These are phyloP conservation scores for Lepiota venenata DNA, from an alignment of 768 basidiomycete genomes.

Conservation along the genomic window DNA sequence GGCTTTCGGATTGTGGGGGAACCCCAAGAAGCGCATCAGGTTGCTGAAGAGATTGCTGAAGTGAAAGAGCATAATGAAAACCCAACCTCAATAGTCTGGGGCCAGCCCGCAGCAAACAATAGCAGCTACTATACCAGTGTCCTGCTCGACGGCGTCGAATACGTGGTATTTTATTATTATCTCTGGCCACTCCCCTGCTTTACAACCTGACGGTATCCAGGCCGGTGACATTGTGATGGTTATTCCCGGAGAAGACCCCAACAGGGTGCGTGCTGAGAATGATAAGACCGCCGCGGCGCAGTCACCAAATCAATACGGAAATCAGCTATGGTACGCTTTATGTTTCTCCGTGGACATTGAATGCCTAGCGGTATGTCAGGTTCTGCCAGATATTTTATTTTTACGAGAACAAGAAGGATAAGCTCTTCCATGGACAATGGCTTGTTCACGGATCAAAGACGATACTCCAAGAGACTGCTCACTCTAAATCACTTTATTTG, in stretches of 20 bases:
- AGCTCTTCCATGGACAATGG: constrained; percentile 74
- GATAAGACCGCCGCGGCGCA: constrained; percentile 30
- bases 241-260: constrained; percentile 48
- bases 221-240: constrained; percentile 65
- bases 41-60: constrained; percentile 20
- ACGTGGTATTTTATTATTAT: constrained; percentile 39
- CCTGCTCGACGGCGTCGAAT: constrained; percentile 52
- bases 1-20: constrained; percentile 37
- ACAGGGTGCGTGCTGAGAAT: constrained; percentile 36
- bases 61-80: constrained; percentile 22
- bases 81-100: constrained; percentile 32
- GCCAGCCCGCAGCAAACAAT: constrained; percentile 13
- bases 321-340: constrained; percentile 53
- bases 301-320: constrained; percentile 53
- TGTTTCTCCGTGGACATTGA: background rate
- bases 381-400: constrained; percentile 69
- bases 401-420: constrained; percentile 38
- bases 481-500: constrained; percentile 56
- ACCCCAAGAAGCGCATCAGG: constrained; percentile 23
- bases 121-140: constrained; percentile 41
- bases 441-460: constrained; percentile 64
- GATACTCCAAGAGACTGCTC: constrained; percentile 61
- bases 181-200: background rate
- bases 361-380: constrained; percentile 35
- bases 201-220: constrained; percentile 26